A percentile compares a stretch with the other conserved stretches of the same genome.
Evolutionary conservation across 192 early-diverging fungal species (phyloP).

Genomic region (Pilobolus umbonatus): DNA sequence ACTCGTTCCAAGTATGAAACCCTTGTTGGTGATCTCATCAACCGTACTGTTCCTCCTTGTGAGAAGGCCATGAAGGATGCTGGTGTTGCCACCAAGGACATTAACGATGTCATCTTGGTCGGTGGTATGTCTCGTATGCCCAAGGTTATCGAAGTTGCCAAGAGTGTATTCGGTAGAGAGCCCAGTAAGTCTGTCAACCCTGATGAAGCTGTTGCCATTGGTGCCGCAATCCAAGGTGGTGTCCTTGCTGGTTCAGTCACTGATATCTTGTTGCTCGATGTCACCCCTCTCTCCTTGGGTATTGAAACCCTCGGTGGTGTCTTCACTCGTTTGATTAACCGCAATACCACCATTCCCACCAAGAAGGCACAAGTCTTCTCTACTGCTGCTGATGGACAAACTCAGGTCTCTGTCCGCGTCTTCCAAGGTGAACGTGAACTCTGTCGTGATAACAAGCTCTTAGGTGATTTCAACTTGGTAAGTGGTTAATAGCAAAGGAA

Average conservation of each 20-base stretch:
- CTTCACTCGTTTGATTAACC: constrained; percentile 93
- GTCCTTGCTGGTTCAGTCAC: constrained; percentile 95
- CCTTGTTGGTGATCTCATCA: constrained; percentile 73
- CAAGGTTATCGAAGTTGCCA: constrained; percentile 92
- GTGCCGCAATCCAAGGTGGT: constrained; percentile 98
- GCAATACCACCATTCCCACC: constrained; percentile 99
- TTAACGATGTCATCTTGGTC: constrained; percentile 94
- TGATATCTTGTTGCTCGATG: constrained; percentile 93
- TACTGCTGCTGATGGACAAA: constrained; percentile 97
- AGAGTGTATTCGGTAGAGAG: constrained; percentile 82
- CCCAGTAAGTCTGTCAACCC: constrained; percentile 96
- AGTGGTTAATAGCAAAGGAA: constrained; percentile 17
- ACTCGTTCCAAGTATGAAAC: constrained; percentile 88
- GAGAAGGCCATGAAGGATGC: constrained; percentile 97
- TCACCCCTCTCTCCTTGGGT: constrained; percentile 95
- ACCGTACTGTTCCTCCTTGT: constrained; percentile 89
- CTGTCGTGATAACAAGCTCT: constrained; percentile 93
- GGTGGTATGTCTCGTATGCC: constrained; percentile 99
- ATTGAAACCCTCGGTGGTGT: constrained; percentile 98
- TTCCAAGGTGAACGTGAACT: constrained; percentile 99
- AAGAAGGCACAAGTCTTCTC: constrained; percentile 99
- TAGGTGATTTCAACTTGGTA: constrained; percentile 94
- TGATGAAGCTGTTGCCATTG: constrained; percentile 97
- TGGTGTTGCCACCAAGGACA: constrained; percentile 69
- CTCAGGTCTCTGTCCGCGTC: constrained; percentile 95